Evolutionary conservation across 257 asterid species (phyloP), one percentile per base, ranked within the genome.

Genomic region (Ligustrum vulgare): DNA sequence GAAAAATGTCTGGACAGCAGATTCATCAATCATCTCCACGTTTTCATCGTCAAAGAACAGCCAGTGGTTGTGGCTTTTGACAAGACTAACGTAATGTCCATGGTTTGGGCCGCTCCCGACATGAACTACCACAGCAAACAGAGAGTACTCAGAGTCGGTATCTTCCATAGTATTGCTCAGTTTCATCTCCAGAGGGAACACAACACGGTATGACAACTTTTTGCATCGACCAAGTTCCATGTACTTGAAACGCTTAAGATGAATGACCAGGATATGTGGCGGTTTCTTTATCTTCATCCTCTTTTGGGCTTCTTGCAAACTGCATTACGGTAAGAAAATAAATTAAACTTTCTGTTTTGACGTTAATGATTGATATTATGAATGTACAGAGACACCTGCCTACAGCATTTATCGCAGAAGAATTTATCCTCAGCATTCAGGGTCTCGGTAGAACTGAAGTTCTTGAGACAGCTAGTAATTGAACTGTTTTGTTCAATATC

Each of bases 401-500:
- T 86, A 75, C 85, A 84, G 78, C 89, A 88, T 80, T 85, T 86
- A 70, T 82, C 89, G n/a, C 87, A 81, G 81, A 83, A 89, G 84
- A 82, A 80, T 70, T 81, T 86, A 62, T 84, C 84, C 54, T 84
- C 86, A 4, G 84, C 88, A 71, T 87, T 86, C 45, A 87, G 73
- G 73, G 97, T 93, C 82, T 93, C 98, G 0, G 98, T 93, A 64
- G 98, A 93, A 81, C 98, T 91, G 77, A 93, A 93, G 72, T 93
- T 93, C 86, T 91, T 91, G 85, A 93, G 87, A 91, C 97, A 93
- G 91, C 98, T 91, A 28, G 97, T 93, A 73, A 93, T 93, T 67
- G 98, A 93, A 83, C 96, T 93, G 86, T 93, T 93, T 75, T 91
- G 98, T 82, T 93, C 98, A 73, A 93, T 91, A 82, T 93, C 98